A percentile compares a stretch with the other conserved stretches of the same genome.
Evolutionary conservation across 306 rosid genomes (phyloP).

Genomic region (Ziziphus jujuba): DNA sequence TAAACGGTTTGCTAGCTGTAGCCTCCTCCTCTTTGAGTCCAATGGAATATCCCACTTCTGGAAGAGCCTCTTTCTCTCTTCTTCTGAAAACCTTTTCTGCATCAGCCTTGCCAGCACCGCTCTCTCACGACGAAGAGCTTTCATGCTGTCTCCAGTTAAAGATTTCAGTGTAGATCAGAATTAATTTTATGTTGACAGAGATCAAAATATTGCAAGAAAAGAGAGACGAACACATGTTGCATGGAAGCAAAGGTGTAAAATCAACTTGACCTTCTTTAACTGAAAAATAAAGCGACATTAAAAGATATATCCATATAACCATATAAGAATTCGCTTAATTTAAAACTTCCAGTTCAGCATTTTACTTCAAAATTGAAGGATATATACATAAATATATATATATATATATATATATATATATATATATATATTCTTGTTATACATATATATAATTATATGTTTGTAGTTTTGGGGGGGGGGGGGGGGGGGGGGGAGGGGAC

Average conservation of each 20-base stretch:
- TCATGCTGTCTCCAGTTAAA: conserved; percentile 50
- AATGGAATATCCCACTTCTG: conserved; percentile 71
- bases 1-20: conserved; percentile 64
- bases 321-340: not conserved
- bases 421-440: no score
- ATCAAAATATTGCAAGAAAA: not conserved
- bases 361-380: not conserved
- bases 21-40: conserved; percentile 85
- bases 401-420: no score
- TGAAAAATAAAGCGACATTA: no score
- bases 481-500: no score
- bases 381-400: no score
- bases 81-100: conserved; percentile 69
- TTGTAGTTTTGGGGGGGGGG: not conserved
- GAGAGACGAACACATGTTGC: not conserved
- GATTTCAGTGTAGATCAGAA: conserved; percentile 1
- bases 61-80: conserved; percentile 65
- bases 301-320: not conserved
- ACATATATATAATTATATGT: not conserved
- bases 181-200: not conserved
- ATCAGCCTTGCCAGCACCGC: conserved; percentile 70
- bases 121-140: conserved; percentile 72
- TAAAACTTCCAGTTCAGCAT: not conserved
- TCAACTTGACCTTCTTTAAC: no score
- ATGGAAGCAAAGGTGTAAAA: not conserved